Conservation (phyloP, 768 basidiomycete genomes). For the Boletus pseudopeckii region DNA sequence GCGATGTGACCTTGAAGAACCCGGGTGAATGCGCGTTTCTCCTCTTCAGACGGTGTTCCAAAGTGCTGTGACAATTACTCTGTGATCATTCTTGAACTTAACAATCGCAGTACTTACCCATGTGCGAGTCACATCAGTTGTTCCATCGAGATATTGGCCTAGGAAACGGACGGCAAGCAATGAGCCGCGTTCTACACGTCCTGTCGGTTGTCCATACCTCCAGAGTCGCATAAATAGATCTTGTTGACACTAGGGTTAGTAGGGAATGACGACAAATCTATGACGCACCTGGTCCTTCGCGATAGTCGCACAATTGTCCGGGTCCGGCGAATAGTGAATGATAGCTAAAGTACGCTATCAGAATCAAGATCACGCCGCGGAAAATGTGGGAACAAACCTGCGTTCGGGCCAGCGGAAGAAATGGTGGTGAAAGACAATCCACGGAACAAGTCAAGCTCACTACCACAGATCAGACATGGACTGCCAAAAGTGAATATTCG, state of each 20-base stretch:
- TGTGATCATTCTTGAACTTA: background rate
- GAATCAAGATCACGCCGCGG: background rate
- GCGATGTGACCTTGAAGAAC: constrained; percentile 91
- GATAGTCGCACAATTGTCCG: constrained; percentile 68
- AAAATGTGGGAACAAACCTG: constrained; percentile 47
- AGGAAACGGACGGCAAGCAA: background rate
- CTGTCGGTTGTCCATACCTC: constrained; percentile 45
- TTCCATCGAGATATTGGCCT: constrained; percentile 90
- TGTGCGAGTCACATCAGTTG: constrained; percentile 92
- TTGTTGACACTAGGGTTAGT: constrained; percentile 40
- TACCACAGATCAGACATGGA: constrained; percentile 27
- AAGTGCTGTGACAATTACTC: constrained; percentile 62
- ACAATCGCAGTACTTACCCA: constrained; percentile 48
- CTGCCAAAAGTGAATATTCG: background rate
- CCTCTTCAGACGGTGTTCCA: constrained; percentile 75
- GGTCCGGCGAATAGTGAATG: constrained; percentile 89
- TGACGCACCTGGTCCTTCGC: constrained; percentile 61
- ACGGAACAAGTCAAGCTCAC: constrained; percentile 74
- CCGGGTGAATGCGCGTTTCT: constrained; percentile 85
- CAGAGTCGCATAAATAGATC: constrained; percentile 84
- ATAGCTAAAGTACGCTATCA: constrained; percentile 51
- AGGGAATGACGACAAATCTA: background rate
- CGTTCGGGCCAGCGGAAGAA: constrained; percentile 89
- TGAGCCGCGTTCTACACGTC: background rate
- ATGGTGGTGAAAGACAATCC: constrained; percentile 93